These are phyloP conservation scores for Trichoderma lentiforme DNA, from an alignment of 2,329 filamentous ascomycete species.

Conservation along the genomic window DNA sequence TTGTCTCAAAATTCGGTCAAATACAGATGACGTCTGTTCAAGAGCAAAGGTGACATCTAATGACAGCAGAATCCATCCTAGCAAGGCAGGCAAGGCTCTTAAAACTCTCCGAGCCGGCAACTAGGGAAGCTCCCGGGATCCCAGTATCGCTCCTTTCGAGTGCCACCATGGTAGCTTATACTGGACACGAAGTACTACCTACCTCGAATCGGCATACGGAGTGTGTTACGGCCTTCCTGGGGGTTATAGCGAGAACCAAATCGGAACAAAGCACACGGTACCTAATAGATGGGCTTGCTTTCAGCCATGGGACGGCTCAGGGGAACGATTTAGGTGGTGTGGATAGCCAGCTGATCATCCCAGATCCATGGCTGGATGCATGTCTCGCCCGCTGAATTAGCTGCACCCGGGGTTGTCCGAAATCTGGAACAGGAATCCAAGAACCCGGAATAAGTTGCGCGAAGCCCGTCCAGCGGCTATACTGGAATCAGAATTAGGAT, in stretches of 20 bases:
- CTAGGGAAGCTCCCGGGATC: neutral
- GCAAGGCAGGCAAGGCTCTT: neutral
- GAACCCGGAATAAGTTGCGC: neutral
- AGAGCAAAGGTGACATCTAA: neutral
- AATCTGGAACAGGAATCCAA: neutral
- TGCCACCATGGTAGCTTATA: neutral
- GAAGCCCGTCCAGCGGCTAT: neutral
- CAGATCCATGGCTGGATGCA: neutral
- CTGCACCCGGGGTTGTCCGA: neutral
- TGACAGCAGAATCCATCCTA: neutral
- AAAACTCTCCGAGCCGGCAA: neutral
- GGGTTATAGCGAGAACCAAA: neutral
- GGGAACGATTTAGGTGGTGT: neutral
- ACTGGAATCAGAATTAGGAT: neutral
- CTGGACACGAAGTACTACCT: neutral
- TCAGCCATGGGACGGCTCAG: neutral
- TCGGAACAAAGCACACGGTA: neutral
- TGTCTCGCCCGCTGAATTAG: neutral
- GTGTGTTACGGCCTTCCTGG: neutral
- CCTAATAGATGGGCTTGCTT: neutral
- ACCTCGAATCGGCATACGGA: neutral
- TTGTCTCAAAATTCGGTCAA: neutral
- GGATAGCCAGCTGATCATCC: neutral
- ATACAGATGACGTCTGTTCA: neutral
- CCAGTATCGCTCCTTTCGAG: neutral